Base-by-base conservation (phyloP, 1,284 basidiomycete genomes). In the Serendipita sp. region DNA sequence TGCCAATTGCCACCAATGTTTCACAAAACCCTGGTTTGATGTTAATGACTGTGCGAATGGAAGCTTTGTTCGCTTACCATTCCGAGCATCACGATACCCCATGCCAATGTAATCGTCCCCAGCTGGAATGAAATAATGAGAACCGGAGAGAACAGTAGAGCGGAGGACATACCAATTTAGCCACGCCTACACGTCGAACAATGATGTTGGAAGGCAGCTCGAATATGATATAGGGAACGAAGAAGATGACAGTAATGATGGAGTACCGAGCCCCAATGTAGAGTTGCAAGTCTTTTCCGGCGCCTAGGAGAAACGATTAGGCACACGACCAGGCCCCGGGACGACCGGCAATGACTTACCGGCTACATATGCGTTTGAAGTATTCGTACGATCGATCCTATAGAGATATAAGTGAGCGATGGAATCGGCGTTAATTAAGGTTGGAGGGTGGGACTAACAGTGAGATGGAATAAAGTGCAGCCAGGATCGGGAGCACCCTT, bases 171-270 rank as follows among this genome's bases (percentile, higher is more conserved):
- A 64, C 42, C 53, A 34, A 64, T 34, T 17, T 10, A 17, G 62
- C 45, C 35, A 47, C 49, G 15, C 62, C 62, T 22, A 65, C 62
- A 22, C 60, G 34, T 2, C 64, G 64, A 43, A 65, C 62, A 8
- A 65, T 17, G 5, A 65, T 63, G 34, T 65, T 65, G 17, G 64
- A 63, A 12, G 64, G 64, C 10, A 65, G 34, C 58, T 65, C 64
- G 60, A 63, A 35, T 26, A 42, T 26, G 45, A 35, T 53, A 58
- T 62, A 61, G 10, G 64, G 64, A 15, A 65, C 60, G 49, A 65
- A 65, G 62, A 65, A 65, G 13, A 65, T 62, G 12, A 65, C 45
- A 34, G 64, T 63, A 35, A 62, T 50, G 15, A 65, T 30, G 12
- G 64, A 60, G 61, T 65, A 65, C 22, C 63, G 62, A 61, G 60